Percentiles rank a stretch among this genome's conserved stretches.
phyloP scores from a whole-genome alignment of 768 basidiomycete species.

The Lactarius psammicola region DNA sequence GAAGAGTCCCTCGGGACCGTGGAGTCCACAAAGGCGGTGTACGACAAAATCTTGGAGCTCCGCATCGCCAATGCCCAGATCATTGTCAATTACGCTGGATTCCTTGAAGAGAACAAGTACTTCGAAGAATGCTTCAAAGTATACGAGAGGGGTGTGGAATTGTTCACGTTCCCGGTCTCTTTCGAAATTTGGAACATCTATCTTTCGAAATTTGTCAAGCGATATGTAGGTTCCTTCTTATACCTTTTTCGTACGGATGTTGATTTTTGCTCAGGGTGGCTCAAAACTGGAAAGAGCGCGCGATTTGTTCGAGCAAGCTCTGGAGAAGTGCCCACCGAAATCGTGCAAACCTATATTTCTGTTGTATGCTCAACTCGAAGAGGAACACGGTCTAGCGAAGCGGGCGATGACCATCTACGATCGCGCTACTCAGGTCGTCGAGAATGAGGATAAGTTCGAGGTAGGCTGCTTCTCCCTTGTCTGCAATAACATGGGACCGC shows the following conservation, averaged over 20 bases:
- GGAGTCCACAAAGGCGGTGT: slow-evolving; percentile 86
- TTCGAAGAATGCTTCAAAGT: slow-evolving; percentile 99
- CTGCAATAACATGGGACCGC: background rate
- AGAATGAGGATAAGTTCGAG: slow-evolving; percentile 92
- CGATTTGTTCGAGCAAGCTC: slow-evolving; percentile 95
- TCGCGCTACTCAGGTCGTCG: slow-evolving; percentile 82
- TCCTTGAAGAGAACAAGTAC: slow-evolving; percentile 96
- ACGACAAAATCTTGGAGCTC: slow-evolving; percentile 94
- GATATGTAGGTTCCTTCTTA: slow-evolving; percentile 65
- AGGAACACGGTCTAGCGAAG: slow-evolving; percentile 93
- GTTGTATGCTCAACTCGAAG: slow-evolving; percentile 95
- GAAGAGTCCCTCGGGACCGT: slow-evolving; percentile 97
- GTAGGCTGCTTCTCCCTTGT: slow-evolving; percentile 43
- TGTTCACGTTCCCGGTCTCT: slow-evolving; percentile 96
- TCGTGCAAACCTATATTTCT: slow-evolving; percentile 93
- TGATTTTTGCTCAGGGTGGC: slow-evolving; percentile 61
- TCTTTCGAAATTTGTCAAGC: slow-evolving; percentile 92
- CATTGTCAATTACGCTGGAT: slow-evolving; percentile 95
- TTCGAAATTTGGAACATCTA: slow-evolving; percentile 99
- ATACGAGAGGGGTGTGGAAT: slow-evolving; percentile 94
- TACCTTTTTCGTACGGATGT: background rate
- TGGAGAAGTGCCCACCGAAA: slow-evolving; percentile 94
- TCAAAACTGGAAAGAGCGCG: slow-evolving; percentile 93
- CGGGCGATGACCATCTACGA: slow-evolving; percentile 96
- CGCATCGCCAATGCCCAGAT: slow-evolving; percentile 98